A percentile compares a stretch with the other conserved stretches of the same genome.
These are phyloP conservation scores for Penicillium sp. DNA, from an alignment of 2,329 filamentous ascomycete species.

Conservation along the genomic window DNA sequence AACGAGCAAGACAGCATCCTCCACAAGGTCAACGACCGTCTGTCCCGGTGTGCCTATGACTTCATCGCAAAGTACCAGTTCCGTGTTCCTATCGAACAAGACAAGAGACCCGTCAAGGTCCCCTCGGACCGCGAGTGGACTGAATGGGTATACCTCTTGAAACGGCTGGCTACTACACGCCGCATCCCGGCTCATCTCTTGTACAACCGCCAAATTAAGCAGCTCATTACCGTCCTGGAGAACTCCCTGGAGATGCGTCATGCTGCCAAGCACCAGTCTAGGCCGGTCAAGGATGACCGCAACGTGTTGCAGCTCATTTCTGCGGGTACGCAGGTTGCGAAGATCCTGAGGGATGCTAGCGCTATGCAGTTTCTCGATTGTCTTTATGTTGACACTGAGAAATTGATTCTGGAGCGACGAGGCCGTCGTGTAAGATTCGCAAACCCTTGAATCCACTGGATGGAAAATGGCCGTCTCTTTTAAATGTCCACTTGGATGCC, in stretches of 20 bases:
- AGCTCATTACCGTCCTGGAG: slow-evolving; percentile 83
- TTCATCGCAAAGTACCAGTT: slow-evolving; percentile 92
- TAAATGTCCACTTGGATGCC: slow-evolving; percentile 3
- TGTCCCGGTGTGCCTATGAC: slow-evolving; percentile 84
- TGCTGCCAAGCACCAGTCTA: slow-evolving; percentile 77
- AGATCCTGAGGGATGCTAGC: slow-evolving; percentile 78
- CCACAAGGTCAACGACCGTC: slow-evolving; percentile 75
- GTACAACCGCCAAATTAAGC: slow-evolving; percentile 88
- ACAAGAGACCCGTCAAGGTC: slow-evolving; percentile 74
- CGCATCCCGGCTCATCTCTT: slow-evolving; percentile 80
- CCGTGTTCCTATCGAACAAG: slow-evolving; percentile 77
- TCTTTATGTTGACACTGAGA: slow-evolving; percentile 79
- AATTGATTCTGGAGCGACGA: slow-evolving; percentile 68
- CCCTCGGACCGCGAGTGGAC: slow-evolving; percentile 84
- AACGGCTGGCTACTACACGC: slow-evolving; percentile 80
- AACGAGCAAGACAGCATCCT: slow-evolving; percentile 83
- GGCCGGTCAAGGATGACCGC: slow-evolving; percentile 81
- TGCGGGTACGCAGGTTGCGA: slow-evolving; percentile 82
- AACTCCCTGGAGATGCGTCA: slow-evolving; percentile 88
- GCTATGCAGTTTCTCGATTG: slow-evolving; percentile 81
- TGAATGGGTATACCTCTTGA: slow-evolving; percentile 86
- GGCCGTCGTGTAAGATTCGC: slow-evolving; percentile 39
- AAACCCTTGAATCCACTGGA: slow-evolving; percentile 25
- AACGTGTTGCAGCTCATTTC: slow-evolving; percentile 86
- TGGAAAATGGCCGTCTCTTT: slow-evolving; percentile 9